A percentile compares a stretch with the other conserved stretches of the same genome.
Evolutionary conservation across 75 land plant genomes (phyloP).

Genomic region (Picea glauca): DNA sequence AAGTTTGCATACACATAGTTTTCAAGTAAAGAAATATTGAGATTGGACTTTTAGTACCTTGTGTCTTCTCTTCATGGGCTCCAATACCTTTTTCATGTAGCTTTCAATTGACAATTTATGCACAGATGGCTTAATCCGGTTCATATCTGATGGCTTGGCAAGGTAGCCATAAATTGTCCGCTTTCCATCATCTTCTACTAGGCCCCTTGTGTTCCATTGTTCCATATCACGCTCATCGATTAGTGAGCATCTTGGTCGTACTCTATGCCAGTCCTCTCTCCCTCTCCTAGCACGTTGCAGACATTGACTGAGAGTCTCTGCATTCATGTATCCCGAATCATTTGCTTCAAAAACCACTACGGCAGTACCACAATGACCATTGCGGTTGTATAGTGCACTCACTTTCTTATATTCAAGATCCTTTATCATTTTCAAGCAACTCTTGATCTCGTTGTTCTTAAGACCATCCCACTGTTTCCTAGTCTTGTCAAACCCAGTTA

Average conservation of each 20-base stretch:
- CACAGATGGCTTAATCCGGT: background rate
- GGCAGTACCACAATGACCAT: conserved; percentile 18
- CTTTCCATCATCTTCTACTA: conserved; percentile 25
- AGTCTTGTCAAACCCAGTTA: conserved; percentile 10
- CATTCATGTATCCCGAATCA: conserved; percentile 23
- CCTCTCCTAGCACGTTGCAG: conserved; percentile 10
- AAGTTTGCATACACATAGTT: too few relatives aligned
- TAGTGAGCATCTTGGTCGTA: background rate
- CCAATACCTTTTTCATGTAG: conserved; percentile 17
- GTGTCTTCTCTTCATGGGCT: conserved; percentile 10
- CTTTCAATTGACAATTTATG: conserved; percentile 22
- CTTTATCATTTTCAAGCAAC: conserved; percentile 13
- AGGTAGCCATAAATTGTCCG: conserved; percentile 27
- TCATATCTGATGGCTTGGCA: conserved; percentile 16
- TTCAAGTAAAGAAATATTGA: too few relatives aligned
- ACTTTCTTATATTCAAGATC: conserved; percentile 22
- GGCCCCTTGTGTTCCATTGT: conserved; percentile 5
- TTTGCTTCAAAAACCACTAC: conserved; percentile 25
- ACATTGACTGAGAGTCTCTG: conserved; percentile 12
- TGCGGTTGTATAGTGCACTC: conserved; percentile 9
- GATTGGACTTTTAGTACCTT: conserved; percentile 8
- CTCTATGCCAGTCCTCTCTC: conserved; percentile 15
- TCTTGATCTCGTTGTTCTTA: conserved; percentile 18
- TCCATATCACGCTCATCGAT: conserved; percentile 1
- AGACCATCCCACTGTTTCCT: conserved; percentile 16